These are phyloP conservation scores for Dionaea muscipula DNA, from an alignment of 179 eudicot species.

Conservation along the genomic window DNA sequence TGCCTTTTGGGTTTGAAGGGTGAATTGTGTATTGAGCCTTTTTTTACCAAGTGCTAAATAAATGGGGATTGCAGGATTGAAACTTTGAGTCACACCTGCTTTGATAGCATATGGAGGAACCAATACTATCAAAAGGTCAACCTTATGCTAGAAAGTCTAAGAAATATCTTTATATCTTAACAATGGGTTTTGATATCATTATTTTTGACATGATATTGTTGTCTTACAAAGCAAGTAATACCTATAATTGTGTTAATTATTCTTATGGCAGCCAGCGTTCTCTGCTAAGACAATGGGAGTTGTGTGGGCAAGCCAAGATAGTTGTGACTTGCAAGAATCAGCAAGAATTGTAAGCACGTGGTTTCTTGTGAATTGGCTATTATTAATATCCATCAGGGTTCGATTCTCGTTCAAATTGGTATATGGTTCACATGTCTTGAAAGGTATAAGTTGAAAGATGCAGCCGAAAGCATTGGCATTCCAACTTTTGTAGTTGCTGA, in stretches of 20 bases:
- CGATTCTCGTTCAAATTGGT: neutral
- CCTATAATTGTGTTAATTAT: neutral
- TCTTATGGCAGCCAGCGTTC: constrained; percentile 50
- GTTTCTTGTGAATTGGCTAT: constrained; percentile 5
- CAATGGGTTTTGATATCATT: no score
- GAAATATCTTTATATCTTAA: no score
- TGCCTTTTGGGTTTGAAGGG: no score
- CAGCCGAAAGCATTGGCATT: constrained; percentile 80
- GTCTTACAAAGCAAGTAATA: neutral
- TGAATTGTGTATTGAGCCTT: no score
- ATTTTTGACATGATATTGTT: no score
- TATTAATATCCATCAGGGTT: neutral
- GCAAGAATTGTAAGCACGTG: constrained; percentile 72
- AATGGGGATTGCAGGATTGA: no score
- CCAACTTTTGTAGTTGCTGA: constrained; percentile 94
- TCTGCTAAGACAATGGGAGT: constrained; percentile 84
- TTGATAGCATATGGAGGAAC: no score
- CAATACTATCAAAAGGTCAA: no score
- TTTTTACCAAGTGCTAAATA: no score
- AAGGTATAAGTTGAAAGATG: constrained; percentile 78
- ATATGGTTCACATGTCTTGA: constrained; percentile 10
- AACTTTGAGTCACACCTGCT: no score
- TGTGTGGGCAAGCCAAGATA: constrained; percentile 81
- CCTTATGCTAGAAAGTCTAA: no score
- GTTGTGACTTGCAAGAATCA: constrained; percentile 95